Percentiles rank a stretch among this genome's conserved stretches.
These are phyloP conservation scores for Kwoniella sp. DNA, from an alignment of 768 basidiomycete species.

Conservation along the genomic window DNA sequence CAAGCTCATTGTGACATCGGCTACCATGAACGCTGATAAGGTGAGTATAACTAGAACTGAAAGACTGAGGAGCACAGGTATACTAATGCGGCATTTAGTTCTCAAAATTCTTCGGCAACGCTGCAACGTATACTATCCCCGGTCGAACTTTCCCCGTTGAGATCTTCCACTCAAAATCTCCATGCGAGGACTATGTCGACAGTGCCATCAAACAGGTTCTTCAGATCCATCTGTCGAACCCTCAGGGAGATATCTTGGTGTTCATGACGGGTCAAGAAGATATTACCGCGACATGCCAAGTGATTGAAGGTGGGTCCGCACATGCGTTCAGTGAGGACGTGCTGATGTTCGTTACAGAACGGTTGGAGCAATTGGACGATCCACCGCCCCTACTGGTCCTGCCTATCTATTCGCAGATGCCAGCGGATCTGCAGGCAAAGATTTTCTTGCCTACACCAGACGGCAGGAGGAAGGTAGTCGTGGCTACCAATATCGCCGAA, in stretches of 20 bases:
- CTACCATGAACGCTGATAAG: constrained; percentile 99
- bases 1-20: constrained; percentile 95
- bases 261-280: constrained; percentile 98
- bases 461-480: constrained; percentile 92
- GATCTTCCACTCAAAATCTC: constrained; percentile 90
- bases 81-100: constrained; percentile 55
- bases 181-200: constrained; percentile 98
- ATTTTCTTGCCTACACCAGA: constrained; percentile 93
- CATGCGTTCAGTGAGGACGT: neutral
- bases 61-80: neutral
- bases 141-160: constrained; percentile 97
- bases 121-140: constrained; percentile 88
- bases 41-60: constrained; percentile 51
- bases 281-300: constrained; percentile 94
- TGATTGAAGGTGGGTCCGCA: constrained; percentile 67
- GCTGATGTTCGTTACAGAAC: constrained; percentile 58
- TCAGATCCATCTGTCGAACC: constrained; percentile 89
- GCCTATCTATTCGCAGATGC: constrained; percentile 99
- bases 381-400: constrained; percentile 81
- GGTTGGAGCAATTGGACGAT: constrained; percentile 85
- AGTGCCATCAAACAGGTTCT: constrained; percentile 96
- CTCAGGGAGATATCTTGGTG: constrained; percentile 84
- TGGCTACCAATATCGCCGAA: constrained; percentile 98
- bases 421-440: constrained; percentile 95
- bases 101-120: constrained; percentile 89